Evolutionary conservation across 805 yeast species (phyloP).

Genomic region (Myxozyma udenii): DNA sequence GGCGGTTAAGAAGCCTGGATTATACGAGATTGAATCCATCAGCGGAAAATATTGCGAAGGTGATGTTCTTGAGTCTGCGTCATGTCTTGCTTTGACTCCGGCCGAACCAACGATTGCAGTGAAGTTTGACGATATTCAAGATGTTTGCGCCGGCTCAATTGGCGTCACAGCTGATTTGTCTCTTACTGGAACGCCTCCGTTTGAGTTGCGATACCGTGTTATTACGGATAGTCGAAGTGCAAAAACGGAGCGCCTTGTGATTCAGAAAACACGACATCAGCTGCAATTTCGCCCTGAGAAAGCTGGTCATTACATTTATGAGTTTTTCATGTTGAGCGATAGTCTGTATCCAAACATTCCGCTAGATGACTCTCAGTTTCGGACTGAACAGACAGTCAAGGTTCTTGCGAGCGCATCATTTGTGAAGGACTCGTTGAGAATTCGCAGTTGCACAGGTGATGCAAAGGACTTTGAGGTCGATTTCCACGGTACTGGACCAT

Average conservation of each 20-base stretch:
- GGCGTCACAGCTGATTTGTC: constrained; percentile 73
- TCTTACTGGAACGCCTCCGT: constrained; percentile 79
- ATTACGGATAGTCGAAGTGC: constrained; percentile 40
- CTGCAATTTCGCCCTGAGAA: constrained; percentile 70
- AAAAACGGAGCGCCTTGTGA: constrained; percentile 35
- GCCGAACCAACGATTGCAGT: constrained; percentile 51
- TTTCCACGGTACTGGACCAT: constrained; percentile 80
- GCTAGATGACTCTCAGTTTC: constrained; percentile 29
- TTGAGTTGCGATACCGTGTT: constrained; percentile 58
- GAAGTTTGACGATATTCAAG: constrained; percentile 58
- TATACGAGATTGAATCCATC: constrained; percentile 55
- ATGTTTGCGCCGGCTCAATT: constrained; percentile 87
- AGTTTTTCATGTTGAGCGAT: constrained; percentile 63
- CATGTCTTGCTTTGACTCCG: constrained; percentile 55
- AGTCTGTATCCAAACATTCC: constrained; percentile 49
- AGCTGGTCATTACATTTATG: constrained; percentile 79
- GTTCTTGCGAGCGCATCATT: constrained; percentile 44
- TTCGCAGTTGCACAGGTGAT: constrained; percentile 49
- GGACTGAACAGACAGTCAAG: constrained; percentile 37
- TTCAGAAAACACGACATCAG: constrained; percentile 46
- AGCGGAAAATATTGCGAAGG: constrained; percentile 67
- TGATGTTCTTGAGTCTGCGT: constrained; percentile 53
- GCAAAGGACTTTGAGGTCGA: constrained; percentile 50
- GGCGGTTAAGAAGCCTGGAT: constrained; percentile 58
- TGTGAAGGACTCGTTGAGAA: constrained; percentile 24